Base-by-base conservation (phyloP, 495 filamentous ascomycete genomes). In the Darksidea phi region DNA sequence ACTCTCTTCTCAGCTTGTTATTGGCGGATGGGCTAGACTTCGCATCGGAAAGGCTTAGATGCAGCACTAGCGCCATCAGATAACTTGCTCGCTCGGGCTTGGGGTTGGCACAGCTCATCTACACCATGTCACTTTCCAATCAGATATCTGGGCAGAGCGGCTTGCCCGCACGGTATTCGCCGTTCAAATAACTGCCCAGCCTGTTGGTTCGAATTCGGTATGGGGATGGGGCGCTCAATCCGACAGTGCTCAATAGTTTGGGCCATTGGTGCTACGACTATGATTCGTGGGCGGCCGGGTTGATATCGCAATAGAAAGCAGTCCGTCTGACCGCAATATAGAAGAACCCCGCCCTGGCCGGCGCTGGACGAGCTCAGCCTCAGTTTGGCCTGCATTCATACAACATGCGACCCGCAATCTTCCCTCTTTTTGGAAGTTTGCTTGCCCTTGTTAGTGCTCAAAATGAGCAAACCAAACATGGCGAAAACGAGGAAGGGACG, bases 401-500 rank as follows among this genome's bases (percentile, higher is more conserved):
- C 18, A 45, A 45, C 6, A 56, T 56, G 53, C 53, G 15, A 7
- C 8, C 25, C 18, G 1, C 1, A 18, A 1, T 26, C 13, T 10
- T 36, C 5, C 2, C 23, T 28, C 4, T 21, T 12, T 12, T 28
- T 28, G 2, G 1, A 2, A 13, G 43, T 1, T 56, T 56, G 7
- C 8, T 32, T 13, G 15, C 10, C 13, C 37, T 56, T 1, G 32
- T n/a, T 15, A 2, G 17, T 8, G 51, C 51, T 15, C 10, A 45
- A 11, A 21, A 56, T 18, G 20, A 37, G 17, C 36, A 25, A 18
- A 32, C 28, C 28, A 23, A 45, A 21, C 53, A 75, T 32, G 73
- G 68, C 36, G 58, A 62, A 12, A 47, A 36, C 17, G 72, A 70
- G 17, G 59, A 62, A 32, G 71, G 71, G 1, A 66, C 57, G 7